Evolutionary conservation across 306 rosid species (phyloP), one percentile per base, ranked within the genome.

Genomic region (Nissolia schottii): DNA sequence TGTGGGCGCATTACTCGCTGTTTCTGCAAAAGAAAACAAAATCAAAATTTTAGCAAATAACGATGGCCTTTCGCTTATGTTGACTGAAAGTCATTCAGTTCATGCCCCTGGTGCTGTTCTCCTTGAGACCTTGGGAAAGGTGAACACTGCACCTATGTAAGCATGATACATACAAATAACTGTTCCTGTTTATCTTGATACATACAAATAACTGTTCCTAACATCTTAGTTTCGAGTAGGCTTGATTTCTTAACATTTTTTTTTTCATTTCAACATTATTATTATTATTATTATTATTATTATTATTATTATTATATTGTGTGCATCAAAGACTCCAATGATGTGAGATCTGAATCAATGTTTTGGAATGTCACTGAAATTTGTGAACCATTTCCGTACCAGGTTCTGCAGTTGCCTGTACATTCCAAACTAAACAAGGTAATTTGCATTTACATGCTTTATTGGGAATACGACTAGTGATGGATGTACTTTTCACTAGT

Each of bases 1-100:
- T 58, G 82, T 55, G 22, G 86, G 86, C 29, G 70, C 43, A 13
- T 53, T 84, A 71, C 41, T 86, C 51, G 91, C 91, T 73, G 85
- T 81, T 64, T 24, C 85, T 49, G 79, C 91, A 24, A 66, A 38
- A 7, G 85, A 76, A n/a, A 73, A 79, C 48, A 79, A 76, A 51
- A 60, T 87, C 13, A 81, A 84, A 78, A 77, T 87, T 53, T 79
- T 87, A 28, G 87, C 70, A 46, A 51, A 40, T 37, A 27, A 37
- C 59, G 3, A 56, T 64, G 74, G 46, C 15, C 29, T 67, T 40
- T 64, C 14, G 3, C 18, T 2, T 54, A 55, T 27, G 22, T 28
- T 3, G 16, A 61, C 2, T 28, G 48, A 40, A 43, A 46, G 14
- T 12, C 20, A 12, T 74, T n/a, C 76, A 51, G 49, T 12, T 25